Evolutionary conservation across 768 basidiomycete species (phyloP), one percentile per base, ranked within the genome.

Genomic region (Tricholoma furcatifolium): DNA sequence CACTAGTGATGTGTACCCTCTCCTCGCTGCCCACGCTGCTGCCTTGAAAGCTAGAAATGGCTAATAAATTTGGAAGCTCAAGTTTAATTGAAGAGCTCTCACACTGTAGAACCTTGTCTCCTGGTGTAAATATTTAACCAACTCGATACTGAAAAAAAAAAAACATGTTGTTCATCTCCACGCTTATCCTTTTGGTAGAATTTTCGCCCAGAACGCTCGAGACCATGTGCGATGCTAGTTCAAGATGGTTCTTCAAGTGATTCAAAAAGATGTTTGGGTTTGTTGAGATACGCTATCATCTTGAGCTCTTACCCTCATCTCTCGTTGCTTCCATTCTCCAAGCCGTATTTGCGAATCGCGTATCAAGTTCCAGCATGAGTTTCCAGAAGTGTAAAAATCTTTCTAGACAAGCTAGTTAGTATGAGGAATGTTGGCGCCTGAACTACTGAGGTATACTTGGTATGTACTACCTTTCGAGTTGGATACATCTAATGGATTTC

Each of bases 11-110:
- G 74, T 75, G 0, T 82, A 78, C 60, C 62, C 71, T 2, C 49
- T 80, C 5, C 60, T 78, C 56, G 63, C 67, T 21, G 45, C 67
- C n/a, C 76, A 77, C 47, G 72, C 76, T 15, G 71, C 76, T 11
- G 69, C 77, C 2, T 51, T 81, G 61, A 80, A 79, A 60, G 69
- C 70, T 6, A 61, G 75, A 30, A 71, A 57, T 30, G 55, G 54
- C 56, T 30, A 7, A 12, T 27, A 20, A 21, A 34, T 34, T 30
- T 30, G 17, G 17, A 39, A 27, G 4, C 27, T 17, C 31, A 30
- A 31, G 41, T 43, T 12, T 18, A 24, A 18, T 47, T 38, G 46
- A 21, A 30, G 23, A 27, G 27, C 27, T 4, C 15, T 10, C 12
- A 5, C 10, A n/a, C n/a, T n/a, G n/a, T 18, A 27, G 18, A 17